These are phyloP conservation scores for Colletotrichum sp. DNA, from an alignment of 2,329 filamentous ascomycete genomes.

Conservation along the genomic window DNA sequence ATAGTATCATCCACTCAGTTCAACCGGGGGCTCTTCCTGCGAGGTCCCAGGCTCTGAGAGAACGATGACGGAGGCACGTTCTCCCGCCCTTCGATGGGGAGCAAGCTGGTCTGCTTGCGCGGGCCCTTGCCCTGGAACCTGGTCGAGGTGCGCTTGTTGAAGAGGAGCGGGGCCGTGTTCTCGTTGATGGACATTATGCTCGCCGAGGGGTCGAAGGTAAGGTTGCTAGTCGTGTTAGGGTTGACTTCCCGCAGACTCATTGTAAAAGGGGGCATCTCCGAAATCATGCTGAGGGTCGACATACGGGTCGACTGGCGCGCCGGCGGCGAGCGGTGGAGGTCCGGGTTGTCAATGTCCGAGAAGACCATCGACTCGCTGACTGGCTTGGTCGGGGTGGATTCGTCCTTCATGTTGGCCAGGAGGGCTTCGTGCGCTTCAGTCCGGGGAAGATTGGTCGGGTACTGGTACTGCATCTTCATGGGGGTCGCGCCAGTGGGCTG, in stretches of 20 bases:
- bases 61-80: conserved; percentile 54
- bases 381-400: conserved; percentile 27
- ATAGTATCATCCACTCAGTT: conserved; percentile 28
- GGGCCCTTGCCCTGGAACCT: conserved; percentile 33
- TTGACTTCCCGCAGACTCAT: conserved; percentile 62
- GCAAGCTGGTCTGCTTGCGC: conserved; percentile 36
- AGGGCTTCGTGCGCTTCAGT: conserved; percentile 61
- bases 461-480: conserved; percentile 80
- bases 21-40: conserved; percentile 62
- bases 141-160: conserved; percentile 46
- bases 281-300: conserved; percentile 21
- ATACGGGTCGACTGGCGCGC: conserved; percentile 18
- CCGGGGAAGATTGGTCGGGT: conserved; percentile 77
- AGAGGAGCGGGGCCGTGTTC: conserved; percentile 49
- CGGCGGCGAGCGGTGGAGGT: conserved; percentile 3
- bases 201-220: conserved; percentile 50
- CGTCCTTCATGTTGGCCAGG: conserved; percentile 45
- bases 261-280: conserved; percentile 31
- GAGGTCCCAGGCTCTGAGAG: conserved; percentile 46
- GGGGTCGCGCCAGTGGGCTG: conserved; percentile 86
- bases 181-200: conserved; percentile 47
- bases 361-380: conserved; percentile 37
- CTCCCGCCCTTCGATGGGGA: conserved; percentile 52
- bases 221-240: conserved; percentile 42
- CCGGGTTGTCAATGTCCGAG: conserved; percentile 39